Evolutionary conservation across 176 grass and related monocot genomes (phyloP), one percentile per base, ranked within the genome.

Genomic region (Carex cristatella): DNA sequence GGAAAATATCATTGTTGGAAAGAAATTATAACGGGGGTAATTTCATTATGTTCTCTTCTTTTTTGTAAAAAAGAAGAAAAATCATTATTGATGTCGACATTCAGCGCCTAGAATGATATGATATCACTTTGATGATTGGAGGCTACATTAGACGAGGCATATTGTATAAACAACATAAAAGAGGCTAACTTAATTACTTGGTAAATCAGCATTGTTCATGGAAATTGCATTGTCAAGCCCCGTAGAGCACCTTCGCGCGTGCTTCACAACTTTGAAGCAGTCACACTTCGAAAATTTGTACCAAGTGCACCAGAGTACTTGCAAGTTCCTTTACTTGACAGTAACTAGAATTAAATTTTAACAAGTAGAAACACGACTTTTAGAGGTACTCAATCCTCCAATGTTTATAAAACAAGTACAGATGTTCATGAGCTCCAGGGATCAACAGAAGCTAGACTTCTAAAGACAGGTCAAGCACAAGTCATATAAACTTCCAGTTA

Each of bases 151-250:
- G 8, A 48, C 9, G 12, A 28, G 2, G 48, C 73, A 55, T 31
- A 28, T 4, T 56, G 11, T 57, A 32, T 58, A 32, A 78, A 58
- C 2, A 9, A 35, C 27, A 78, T 12, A 57, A 18, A 58, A 79
- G 27, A 35, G 74, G 12, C 31, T 8, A 79, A 58, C 13, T 79
- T 58, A 79, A 58, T 79, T 79, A 79, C 74, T 57, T 79, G 53
- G 28, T n/a, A 79, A 79, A 57, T 35, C 4, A 13, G 5, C 12
- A 35, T 58, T 57, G 74, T 33, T 79, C 30, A 46, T 33, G 14
- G 27, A 58, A 57, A 33, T 58, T 79, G 15, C 30, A 10, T 11
- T 57, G 42, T 18, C 23, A 2, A 16, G 42, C 42, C 10, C 23
- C 0, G 55, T 8, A 4, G 9, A 61, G 56, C 63, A 83, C 12